Evolutionary conservation across 257 asterid species (phyloP), one percentile per base, ranked within the genome.

Genomic region (Solanum corneliomulleri): DNA sequence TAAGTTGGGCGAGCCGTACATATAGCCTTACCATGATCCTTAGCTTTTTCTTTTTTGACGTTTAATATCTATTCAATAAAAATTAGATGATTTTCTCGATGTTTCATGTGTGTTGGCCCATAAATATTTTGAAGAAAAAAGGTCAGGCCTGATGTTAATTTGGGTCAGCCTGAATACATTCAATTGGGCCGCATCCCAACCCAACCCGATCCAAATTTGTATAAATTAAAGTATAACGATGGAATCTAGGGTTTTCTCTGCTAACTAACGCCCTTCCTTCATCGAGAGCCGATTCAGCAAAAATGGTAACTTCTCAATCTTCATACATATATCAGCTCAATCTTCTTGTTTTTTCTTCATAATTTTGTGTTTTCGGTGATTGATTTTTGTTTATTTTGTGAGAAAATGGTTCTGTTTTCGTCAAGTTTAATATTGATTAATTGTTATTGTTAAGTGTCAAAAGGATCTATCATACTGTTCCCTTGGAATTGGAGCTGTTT

Each of bases 1-100:
- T 42, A 11, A 42, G 4, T 42, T 9, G 11, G 3, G 13, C 1
- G 2, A 42, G 45, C 13, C 11, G 11, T 42, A 42, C 13, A 3
- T 42, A 42, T 42, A 42, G 12, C 12, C 45, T 9, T 12, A 42
- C 45, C 45, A 42, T 9, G 62, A 52, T 52, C 62, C 23, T 16
- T 23, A 52, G 16, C 60, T 6, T 39, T 39, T 39, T 39, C 0
- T 52, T 52, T 16, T 52, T 52, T 4, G 23, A 52, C 18, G 18
- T 52, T 52, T 52, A 52, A 10, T 4, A 52, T 52, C 62, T 23
- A 16, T 52, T 52, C 18, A 2, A 52, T 3, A 52, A 52, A 52
- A 52, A 52, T 0, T 16, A 52, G 1, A 9, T 1, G 0, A 52
- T 16, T 18, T 52, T 15, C 18, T 52, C 4, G 16, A 0, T 52